A percentile compares a stretch with the other conserved stretches of the same genome.
Evolutionary conservation across 257 asterid species (phyloP).

Genomic region (Leptodermis oblonga): DNA sequence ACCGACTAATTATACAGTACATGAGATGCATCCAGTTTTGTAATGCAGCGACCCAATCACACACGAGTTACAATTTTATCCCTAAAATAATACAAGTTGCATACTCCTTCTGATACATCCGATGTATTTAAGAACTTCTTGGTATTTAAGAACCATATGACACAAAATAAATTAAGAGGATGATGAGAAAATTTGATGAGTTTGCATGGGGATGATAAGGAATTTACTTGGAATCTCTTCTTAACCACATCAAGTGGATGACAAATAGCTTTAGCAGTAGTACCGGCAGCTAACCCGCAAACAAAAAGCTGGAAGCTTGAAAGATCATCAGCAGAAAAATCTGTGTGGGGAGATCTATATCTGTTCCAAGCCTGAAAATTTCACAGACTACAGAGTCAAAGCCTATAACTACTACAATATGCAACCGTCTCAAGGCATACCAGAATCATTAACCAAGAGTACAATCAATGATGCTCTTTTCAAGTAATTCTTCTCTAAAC

Average conservation of each 20-base stretch:
- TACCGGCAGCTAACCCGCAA: constrained; percentile 88
- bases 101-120: too few species aligned
- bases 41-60: too few species aligned
- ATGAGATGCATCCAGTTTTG: too few species aligned
- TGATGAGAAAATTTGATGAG: background rate
- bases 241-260: constrained; percentile 97
- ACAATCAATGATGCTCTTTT: background rate
- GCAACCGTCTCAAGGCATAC: background rate
- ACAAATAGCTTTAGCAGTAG: constrained; percentile 79
- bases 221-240: constrained; percentile 90
- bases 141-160: too few species aligned
- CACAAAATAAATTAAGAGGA: background rate
- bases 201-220: background rate
- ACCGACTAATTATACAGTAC: too few species aligned
- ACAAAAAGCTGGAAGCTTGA: constrained; percentile 82
- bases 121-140: too few species aligned
- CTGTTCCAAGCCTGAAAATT: constrained; percentile 68
- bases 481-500: background rate
- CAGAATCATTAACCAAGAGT: constrained; percentile 1
- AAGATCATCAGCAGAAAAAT: constrained; percentile 30
- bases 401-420: background rate
- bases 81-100: too few species aligned
- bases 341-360: constrained; percentile 29
- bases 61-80: too few species aligned
- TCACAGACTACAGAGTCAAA: constrained; percentile 1